Evolutionary conservation across 106 monocot genomes (phyloP), one percentile per base, ranked within the genome.

Genomic region (Cymbidium sinense): DNA sequence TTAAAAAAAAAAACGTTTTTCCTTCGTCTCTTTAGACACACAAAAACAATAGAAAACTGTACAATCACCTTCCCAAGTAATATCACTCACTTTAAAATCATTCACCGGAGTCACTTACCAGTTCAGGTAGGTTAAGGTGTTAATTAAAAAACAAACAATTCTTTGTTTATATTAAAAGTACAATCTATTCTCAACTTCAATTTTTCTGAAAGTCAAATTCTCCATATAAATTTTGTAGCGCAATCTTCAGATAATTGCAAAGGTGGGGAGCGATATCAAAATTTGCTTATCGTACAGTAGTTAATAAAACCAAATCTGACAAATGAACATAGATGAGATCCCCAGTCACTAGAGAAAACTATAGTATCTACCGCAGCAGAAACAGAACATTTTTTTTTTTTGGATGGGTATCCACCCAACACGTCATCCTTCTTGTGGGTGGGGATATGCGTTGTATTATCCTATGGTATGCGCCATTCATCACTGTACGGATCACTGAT

Each of bases 371-470:
- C 67, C 33, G 11, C 67, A 33, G 33, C 67, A 21, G 33, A 33
- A 67, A 33, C 67, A 67, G 67, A 30, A 67, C 67, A 67, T 29
- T n/a, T n/a, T n/a, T n/a, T n/a, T n/a, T n/a, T n/a, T 31, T 33
- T 67, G 31, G 33, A 17, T 31, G 67, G n/a, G n/a, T n/a, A n/a
- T n/a, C n/a, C n/a, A n/a, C n/a, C n/a, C n/a, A n/a, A n/a, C n/a
- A n/a, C n/a, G n/a, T n/a, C n/a, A n/a, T n/a, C n/a, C n/a, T n/a
- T n/a, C n/a, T n/a, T n/a, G n/a, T n/a, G n/a, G n/a, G n/a, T n/a
- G n/a, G n/a, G n/a, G n/a, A n/a, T n/a, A n/a, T n/a, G n/a, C n/a
- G n/a, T n/a, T n/a, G n/a, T n/a, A n/a, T n/a, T n/a, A n/a, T n/a
- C n/a, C n/a, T n/a, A n/a, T n/a, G n/a, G n/a, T n/a, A n/a, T n/a